Evolutionary conservation across 2,329 filamentous ascomycete species (phyloP), one percentile per base, ranked within the genome.

Genomic region (Ceratocystis variospora): DNA sequence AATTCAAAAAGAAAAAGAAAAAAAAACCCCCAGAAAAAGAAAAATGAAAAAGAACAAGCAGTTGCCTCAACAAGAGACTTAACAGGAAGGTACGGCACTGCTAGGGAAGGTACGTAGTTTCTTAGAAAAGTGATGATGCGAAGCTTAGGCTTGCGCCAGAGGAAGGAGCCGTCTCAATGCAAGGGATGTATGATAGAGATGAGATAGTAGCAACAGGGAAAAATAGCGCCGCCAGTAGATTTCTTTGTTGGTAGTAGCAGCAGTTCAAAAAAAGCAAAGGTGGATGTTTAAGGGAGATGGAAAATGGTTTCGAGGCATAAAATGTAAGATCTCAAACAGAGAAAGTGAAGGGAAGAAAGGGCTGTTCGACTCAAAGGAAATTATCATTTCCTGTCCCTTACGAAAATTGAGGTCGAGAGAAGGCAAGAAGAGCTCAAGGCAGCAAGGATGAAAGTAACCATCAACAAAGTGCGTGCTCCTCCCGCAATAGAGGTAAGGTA

Each of bases 401-500:
- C 19, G 17, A 48, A 48, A 48, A 57, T 17, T 28, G n/a, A 17
- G 31, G 22, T 15, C 12, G 10, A 55, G 22, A 25, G 22, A 55
- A 31, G 55, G 55, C 55, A 59, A 59, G 28, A 59, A 59, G 28
- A 59, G 55, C 55, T 41, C 55, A 59, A n/a, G 12, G 55, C 55
- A 59, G 33, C 55, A 59, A 37, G 17, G 37, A 15, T 59, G 28
- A 37, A 59, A 31, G 25, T 19, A 59, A 59, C 17, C 55, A 28
- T 10, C 55, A 37, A 22, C 55, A 19, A 59, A 15, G 28, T 33
- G 19, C 7, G 28, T 12, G 55, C 15, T 59, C 55, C 55, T 37
- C 33, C 25, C 28, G 28, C 22, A 31, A 37, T 59, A 28, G 55
- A n/a, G 55, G 25, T 15, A 25, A n/a, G 55, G 25, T 15, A 25